A percentile compares a stretch with the other conserved stretches of the same genome.
phyloP scores from a whole-genome alignment of 352 stramenopile species.

The Globisporangium acanthophoron region DNA sequence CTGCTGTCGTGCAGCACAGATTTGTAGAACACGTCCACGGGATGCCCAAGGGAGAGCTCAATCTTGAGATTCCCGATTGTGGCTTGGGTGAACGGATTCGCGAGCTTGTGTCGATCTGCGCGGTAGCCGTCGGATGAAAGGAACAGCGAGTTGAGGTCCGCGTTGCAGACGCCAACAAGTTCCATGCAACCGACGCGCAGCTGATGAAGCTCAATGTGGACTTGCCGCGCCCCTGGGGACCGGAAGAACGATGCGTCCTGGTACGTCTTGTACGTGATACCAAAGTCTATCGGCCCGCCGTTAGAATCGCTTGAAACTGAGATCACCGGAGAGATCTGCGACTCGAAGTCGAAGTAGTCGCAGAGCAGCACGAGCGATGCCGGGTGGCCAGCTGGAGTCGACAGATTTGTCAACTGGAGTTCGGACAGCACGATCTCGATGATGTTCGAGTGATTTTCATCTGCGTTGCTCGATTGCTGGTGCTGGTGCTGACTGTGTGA shows the following conservation, averaged over 20 bases:
- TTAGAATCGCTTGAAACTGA: background rate
- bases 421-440: slow-evolving; percentile 15
- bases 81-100: slow-evolving; percentile 10
- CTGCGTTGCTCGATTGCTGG: background rate
- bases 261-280: slow-evolving; percentile 26
- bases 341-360: slow-evolving; percentile 43
- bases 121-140: slow-evolving; percentile 9
- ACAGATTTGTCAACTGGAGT: slow-evolving; percentile 1
- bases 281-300: slow-evolving; percentile 18
- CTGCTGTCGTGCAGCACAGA: slow-evolving; percentile 7
- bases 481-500: background rate
- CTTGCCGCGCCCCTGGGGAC: slow-evolving; percentile 8
- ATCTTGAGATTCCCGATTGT: slow-evolving; percentile 10
- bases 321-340: slow-evolving; percentile 27
- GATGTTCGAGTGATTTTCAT: slow-evolving; percentile 6
- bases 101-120: slow-evolving; percentile 11
- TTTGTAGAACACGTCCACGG: slow-evolving; percentile 16
- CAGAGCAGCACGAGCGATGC: slow-evolving; percentile 20
- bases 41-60: slow-evolving; percentile 4
- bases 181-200: slow-evolving; percentile 2
- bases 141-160: slow-evolving; percentile 17
- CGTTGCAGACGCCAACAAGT: slow-evolving; percentile 11
- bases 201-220: slow-evolving; percentile 23
- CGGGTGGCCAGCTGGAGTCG: too few relatives aligned
- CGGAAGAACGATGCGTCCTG: slow-evolving; percentile 20